Evolutionary conservation across 352 stramenopile species (phyloP).

Genomic region (Globisporangium cylindrosporum): DNA sequence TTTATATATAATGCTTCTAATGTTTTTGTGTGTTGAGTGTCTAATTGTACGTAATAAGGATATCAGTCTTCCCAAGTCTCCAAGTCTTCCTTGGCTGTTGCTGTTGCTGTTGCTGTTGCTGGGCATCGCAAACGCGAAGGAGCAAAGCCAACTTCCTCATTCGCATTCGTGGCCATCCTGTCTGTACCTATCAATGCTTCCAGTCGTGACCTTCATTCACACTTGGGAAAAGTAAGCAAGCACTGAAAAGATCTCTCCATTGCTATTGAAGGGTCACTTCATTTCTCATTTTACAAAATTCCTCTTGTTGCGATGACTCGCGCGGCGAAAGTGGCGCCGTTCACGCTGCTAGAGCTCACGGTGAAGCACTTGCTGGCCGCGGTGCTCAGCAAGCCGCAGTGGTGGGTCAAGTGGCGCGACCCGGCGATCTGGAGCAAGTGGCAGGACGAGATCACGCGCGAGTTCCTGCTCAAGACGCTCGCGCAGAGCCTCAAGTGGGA

Average conservation of each 20-base stretch:
- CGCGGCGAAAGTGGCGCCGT: conserved; percentile 3
- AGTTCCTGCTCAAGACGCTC: conserved; percentile 15
- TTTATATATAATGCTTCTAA: neutral
- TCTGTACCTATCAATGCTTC: neutral
- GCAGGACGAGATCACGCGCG: conserved; percentile 7
- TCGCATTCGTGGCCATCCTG: neutral
- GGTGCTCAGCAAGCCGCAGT: conserved; percentile 14
- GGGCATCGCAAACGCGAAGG: too few species aligned
- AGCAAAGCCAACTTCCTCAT: too few species aligned
- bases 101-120: too few species aligned
- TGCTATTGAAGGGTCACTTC: neutral
- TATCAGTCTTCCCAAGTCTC: neutral
- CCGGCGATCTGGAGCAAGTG: conserved; percentile 11
- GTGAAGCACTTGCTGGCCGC: neutral
- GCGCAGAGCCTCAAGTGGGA: conserved; percentile 8
- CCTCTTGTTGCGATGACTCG: neutral
- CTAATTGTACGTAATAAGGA: neutral
- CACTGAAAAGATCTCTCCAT: neutral
- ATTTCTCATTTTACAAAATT: neutral
- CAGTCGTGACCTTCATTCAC: neutral
- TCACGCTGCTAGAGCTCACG: conserved; percentile 15
- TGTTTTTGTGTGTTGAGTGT: neutral
- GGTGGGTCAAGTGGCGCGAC: conserved; percentile 16
- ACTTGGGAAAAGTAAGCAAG: neutral
- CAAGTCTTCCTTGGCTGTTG: too few species aligned